Base-by-base conservation (phyloP, 2,329 filamentous ascomycete genomes). In the Pseudogymnoascus sp. region DNA sequence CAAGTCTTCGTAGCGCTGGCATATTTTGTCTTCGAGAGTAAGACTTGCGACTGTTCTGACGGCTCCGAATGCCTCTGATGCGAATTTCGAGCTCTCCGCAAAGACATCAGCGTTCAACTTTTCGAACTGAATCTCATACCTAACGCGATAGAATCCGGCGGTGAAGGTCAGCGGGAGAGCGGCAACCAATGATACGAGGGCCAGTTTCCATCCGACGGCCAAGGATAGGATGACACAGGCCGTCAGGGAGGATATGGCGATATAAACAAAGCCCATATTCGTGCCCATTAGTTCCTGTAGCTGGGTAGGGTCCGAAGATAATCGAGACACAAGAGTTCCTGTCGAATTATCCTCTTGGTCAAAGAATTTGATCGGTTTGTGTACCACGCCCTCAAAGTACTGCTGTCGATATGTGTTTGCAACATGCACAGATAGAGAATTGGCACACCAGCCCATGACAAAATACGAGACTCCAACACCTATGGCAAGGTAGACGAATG, bases 151-250 rank as follows among this genome's bases (percentile, higher is more conserved):
- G 63, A 77, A 83, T 18, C 65, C 63, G 9, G 79, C 77, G 3
- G 71, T 65, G 6, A 83, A 72, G 3, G 82, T 76, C 6, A 79
- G 71, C 1, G 81, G 81, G 60, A 82, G 70, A 0, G 77, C 75
- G 1, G 88, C 82, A 66, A 84, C 87, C 7, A 85, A 75, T 0
- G 82, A 80, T 0, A 92, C 85, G 0, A 91, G 74, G 0, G 86
- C 83, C 7, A 93, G 77, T 70, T 91, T 92, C 89, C 89, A 92
- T 1, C 87, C 86, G 69, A 87, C 90, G 3, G 80, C 76, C 67
- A 90, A 91, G 1, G 86, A 79, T 59, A 92, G 87, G 43, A 80
- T 75, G 12, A 90, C 73, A 6, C 82, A 83, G 0, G 87, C 88
- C 7, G 83, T 67, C 2, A 92, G 73, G 57, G 82, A 87, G 69